Base-by-base conservation (phyloP, 2,329 filamentous ascomycete species). In the Pseudocercospora fuligena region DNA sequence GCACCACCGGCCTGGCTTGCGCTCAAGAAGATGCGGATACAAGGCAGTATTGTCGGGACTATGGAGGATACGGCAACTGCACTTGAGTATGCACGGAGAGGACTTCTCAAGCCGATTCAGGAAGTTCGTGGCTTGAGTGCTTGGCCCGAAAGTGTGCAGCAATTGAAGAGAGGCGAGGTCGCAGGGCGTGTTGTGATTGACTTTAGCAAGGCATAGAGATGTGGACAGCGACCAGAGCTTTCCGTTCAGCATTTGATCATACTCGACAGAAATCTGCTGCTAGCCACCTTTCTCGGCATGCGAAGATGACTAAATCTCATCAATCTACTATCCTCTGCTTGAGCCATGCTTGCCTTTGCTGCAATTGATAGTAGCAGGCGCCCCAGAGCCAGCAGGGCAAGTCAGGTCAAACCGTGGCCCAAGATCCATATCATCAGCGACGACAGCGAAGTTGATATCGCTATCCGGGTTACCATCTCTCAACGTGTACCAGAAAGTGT, bases 401-500 rank as follows among this genome's bases (percentile, higher is more conserved):
- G 58, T 21, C 11, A 61, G 40, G 27, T 61, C 40, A 16, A 61
- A 61, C 11, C 58, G 49, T 23, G 58, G 58, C 8, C 58, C 58
- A 25, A 61, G 19, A 27, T 31, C 16, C 19, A 49, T 2, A 6
- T 31, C 21, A 49, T 61, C 58, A n/a, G 58, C 40, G 23, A 49
- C 40, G 16, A 61, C 58, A 27, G 54, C 54, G 8, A 58, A 58
- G 6, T 16, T 58, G 16, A 19, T 19, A n/a, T 58, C 16, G 16
- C 54, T 31, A 5, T 21, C 60, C 9, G 60, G 49, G n/a, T 63
- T 63, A 7, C 61, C 56, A 54, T 67, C 65, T 11, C 47, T n/a
- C 3, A 67, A 16, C 14, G 65, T 92, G 82, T 89, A 93, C 89
- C 91, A 94, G 87, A 89, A 94, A 66, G 88, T 86, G 69, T 81